Evolutionary conservation across 208 protist genomes (phyloP).

Genomic region (Lotmaria passim): DNA sequence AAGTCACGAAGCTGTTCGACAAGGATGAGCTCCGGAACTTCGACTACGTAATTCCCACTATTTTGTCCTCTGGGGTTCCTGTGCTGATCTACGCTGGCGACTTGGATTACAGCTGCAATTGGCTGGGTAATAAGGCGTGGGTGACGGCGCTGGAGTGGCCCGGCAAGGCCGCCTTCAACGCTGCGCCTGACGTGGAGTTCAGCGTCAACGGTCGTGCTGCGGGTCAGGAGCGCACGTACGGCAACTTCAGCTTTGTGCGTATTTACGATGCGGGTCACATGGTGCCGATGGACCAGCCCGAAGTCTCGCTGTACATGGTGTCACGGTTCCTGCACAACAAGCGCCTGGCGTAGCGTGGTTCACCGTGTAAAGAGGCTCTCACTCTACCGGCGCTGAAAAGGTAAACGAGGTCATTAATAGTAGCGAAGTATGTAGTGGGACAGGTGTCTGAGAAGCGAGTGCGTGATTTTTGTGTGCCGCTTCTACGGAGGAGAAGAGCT

Average conservation of each 20-base stretch:
- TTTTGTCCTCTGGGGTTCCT: constrained; percentile 67
- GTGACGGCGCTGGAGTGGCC: constrained; percentile 71
- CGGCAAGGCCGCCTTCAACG: constrained; percentile 59
- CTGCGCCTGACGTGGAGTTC: constrained; percentile 49
- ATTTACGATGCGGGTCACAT: constrained; percentile 88
- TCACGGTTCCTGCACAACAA: background rate
- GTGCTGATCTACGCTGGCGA: constrained; percentile 94
- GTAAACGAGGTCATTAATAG: no score
- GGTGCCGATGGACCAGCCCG: constrained; percentile 83
- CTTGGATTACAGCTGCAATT: constrained; percentile 94
- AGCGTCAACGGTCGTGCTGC: constrained; percentile 30
- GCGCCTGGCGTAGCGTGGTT: constrained; percentile 1
- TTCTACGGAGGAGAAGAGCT: no score
- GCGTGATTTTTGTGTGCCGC: no score
- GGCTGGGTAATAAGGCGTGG: constrained; percentile 90
- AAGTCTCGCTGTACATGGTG: constrained; percentile 46
- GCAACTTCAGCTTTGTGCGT: constrained; percentile 78
- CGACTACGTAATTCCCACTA: constrained; percentile 56
- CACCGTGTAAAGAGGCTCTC: no score
- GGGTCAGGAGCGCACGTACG: constrained; percentile 37
- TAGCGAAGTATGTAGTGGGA: no score
- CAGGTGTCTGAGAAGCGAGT: no score
- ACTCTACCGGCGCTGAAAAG: no score
- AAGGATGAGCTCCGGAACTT: constrained; percentile 78
- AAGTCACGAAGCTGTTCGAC: constrained; percentile 52